These are phyloP conservation scores for Sordariomycetes sp. DNA, from an alignment of 2,329 filamentous ascomycete species.

Conservation along the genomic window DNA sequence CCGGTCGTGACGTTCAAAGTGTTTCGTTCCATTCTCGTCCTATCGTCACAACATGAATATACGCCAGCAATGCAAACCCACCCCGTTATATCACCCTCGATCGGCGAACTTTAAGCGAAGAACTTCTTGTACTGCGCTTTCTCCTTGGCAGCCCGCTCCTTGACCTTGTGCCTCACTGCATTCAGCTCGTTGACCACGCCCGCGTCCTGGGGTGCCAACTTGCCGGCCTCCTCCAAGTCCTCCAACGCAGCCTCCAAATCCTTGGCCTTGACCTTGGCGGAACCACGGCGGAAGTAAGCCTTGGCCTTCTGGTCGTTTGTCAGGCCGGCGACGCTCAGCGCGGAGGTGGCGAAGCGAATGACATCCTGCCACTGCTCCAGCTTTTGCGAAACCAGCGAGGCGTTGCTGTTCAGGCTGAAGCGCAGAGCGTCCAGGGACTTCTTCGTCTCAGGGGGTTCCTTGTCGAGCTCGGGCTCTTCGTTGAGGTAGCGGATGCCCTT, in stretches of 20 bases:
- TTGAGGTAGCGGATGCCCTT: constrained; percentile 87
- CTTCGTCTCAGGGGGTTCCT: constrained; percentile 60
- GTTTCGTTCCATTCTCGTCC: too few species aligned
- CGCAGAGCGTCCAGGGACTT: constrained; percentile 63
- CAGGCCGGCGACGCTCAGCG: constrained; percentile 57
- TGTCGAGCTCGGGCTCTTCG: constrained; percentile 68
- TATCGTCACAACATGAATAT: too few species aligned
- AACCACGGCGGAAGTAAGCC: constrained; percentile 73
- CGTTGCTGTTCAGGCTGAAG: constrained; percentile 82
- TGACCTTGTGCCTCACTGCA: constrained; percentile 66
- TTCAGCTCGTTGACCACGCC: constrained; percentile 68
- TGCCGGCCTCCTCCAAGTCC: constrained; percentile 67
- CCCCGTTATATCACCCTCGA: neutral
- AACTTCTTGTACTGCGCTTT: constrained; percentile 91
- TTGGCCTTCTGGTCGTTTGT: constrained; percentile 78
- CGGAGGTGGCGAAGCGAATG: constrained; percentile 59
- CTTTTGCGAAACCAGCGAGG: constrained; percentile 79
- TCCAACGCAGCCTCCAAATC: constrained; percentile 75
- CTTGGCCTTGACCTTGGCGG: constrained; percentile 67
- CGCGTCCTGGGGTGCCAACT: constrained; percentile 65
- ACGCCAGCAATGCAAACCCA: too few species aligned
- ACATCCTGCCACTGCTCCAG: constrained; percentile 62
- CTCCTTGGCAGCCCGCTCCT: constrained; percentile 73
- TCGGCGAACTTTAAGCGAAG: constrained; percentile 44
- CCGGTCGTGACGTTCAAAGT: too few species aligned